phyloP scores from a whole-genome alignment of 441 rosid genomes.

The Theobroma grandiflorum region DNA sequence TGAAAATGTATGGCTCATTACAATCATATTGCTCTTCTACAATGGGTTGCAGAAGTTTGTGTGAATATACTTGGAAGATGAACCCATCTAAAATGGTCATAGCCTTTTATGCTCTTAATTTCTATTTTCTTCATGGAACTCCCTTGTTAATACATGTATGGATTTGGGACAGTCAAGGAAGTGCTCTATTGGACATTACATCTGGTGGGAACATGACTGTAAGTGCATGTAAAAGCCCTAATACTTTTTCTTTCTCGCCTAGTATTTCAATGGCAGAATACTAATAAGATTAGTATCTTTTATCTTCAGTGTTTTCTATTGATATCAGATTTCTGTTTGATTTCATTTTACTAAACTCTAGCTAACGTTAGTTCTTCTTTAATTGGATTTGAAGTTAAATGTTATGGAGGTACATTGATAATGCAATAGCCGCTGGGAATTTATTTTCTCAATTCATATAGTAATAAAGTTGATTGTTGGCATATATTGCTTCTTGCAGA shows the following conservation, averaged over 20 bases:
- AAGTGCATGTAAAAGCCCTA: conserved; percentile 43
- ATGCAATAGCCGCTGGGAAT: conserved; percentile 12
- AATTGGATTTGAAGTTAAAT: conserved; percentile 7
- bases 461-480: neutral
- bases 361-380: neutral
- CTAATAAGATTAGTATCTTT: neutral
- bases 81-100: conserved; percentile 1
- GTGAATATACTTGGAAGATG: neutral
- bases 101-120: conserved; percentile 16
- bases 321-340: conserved; percentile 7
- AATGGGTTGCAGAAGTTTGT: conserved; percentile 4
- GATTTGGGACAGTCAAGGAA: conserved; percentile 78
- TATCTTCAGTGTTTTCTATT: conserved; percentile 12
- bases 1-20: neutral
- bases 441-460: conserved; percentile 1
- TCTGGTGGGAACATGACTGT: conserved; percentile 90
- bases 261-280: conserved; percentile 12
- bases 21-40: neutral
- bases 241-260: neutral
- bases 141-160: conserved; percentile 27
- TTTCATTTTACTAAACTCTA: conserved; percentile 10
- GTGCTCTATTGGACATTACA: conserved; percentile 68
- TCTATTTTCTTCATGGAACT: conserved; percentile 22
- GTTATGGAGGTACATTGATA: conserved; percentile 18
- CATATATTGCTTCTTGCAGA: neutral